Evolutionary conservation across 2,329 filamentous ascomycete genomes (phyloP), one percentile per base, ranked within the genome.

Genomic region (Fusarium torulosum): DNA sequence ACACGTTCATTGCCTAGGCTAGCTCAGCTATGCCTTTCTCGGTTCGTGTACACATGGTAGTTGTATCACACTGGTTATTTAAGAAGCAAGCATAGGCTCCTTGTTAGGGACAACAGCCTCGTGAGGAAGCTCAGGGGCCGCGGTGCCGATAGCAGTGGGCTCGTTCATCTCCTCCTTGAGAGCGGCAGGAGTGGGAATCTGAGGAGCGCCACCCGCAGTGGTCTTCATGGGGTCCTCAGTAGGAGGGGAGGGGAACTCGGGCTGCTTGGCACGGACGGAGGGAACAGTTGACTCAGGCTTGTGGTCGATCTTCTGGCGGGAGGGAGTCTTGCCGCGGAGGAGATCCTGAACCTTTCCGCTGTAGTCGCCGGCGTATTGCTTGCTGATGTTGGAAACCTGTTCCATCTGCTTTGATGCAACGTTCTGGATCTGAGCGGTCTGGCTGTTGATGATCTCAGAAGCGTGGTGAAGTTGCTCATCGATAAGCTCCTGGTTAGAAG

Each of bases 291-390:
- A 56, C 47, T 65, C 55, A 14, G 63, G 21, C 51, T 64, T 60
- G 56, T 63, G 68, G 53, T 81, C 70, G 49, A 77, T 74, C 66
- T 77, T 72, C 72, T 82, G 79, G 53, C 82, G 79, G 38, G 82
- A 80, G 55, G 79, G 74, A 19, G 79, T 78, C 63, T 79, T 80
- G 71, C 84, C 84, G 59, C 84, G 83, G 70, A 91, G 83, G 75
- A 90, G 81, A 71, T 86, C 82, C 80, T 90, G 88, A 56, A 89
- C 88, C 84, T 91, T 91, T 76, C 84, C 82, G 27, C 88, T 88
- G 78, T 91, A 90, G 75, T 91, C 88, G 40, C 86, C 88, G 73
- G 89, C 84, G 74, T 90, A 90, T 76, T 89, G 85, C 84, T 90
- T 91, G 74, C 88, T 87, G 40, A 88, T 79, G 73, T 86, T 82